Conservation (phyloP, 2,329 filamentous ascomycete genomes). For the Tolypocladium ovalisporum region DNA sequence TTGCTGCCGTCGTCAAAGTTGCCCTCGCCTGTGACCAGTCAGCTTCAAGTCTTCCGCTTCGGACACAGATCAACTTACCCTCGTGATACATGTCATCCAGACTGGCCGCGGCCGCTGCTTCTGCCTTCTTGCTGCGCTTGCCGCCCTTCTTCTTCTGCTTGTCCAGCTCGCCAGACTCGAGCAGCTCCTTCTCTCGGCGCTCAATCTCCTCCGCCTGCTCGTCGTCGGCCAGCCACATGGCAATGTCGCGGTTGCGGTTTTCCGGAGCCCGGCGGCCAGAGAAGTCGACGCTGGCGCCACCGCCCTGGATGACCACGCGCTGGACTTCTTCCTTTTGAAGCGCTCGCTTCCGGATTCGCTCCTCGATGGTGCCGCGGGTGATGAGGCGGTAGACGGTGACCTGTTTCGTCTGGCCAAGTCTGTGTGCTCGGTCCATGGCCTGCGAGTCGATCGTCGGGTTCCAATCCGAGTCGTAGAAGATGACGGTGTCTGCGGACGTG, state of each 20-base stretch:
- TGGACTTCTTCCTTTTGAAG: constrained; percentile 98
- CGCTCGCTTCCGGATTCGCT: constrained; percentile 92
- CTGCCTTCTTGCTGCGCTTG: constrained; percentile 44
- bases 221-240: constrained; percentile 96
- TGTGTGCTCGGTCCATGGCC: constrained; percentile 97
- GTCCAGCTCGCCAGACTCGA: constrained; percentile 58
- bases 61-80: constrained; percentile 49
- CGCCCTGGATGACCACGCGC: constrained; percentile 89
- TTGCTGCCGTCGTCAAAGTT: constrained; percentile 87
- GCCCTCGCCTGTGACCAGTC: constrained; percentile 64
- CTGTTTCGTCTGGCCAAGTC: constrained; percentile 88
- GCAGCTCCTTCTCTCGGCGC: constrained; percentile 77
- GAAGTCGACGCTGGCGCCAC: constrained; percentile 88
- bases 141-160: constrained; percentile 53
- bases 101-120: constrained; percentile 40
- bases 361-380: constrained; percentile 92
- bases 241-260: constrained; percentile 95
- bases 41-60: neutral
- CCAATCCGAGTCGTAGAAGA: constrained; percentile 99
- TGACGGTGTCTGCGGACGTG: constrained; percentile 92
- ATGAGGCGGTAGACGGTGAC: constrained; percentile 97
- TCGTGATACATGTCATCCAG: constrained; percentile 99
- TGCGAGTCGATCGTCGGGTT: constrained; percentile 98
- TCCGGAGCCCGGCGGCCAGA: constrained; percentile 79
- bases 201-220: constrained; percentile 93